Base-by-base conservation (phyloP, 2,329 filamentous ascomycete species). In the Fusarium bulbicola region DNA sequence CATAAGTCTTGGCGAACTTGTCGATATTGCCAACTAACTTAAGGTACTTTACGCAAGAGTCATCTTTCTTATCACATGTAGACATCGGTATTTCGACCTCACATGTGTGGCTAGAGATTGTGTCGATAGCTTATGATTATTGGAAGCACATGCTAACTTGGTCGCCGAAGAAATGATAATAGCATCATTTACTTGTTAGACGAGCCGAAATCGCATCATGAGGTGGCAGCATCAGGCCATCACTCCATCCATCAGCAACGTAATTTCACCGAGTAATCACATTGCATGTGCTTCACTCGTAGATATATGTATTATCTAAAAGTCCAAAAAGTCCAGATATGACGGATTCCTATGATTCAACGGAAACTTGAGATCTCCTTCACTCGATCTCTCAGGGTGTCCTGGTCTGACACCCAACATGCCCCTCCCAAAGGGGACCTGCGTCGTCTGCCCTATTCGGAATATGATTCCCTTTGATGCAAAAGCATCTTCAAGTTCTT, bases 371-470 rank as follows among this genome's bases (percentile, higher is more conserved):
- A 77, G 63, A 45, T 76, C 61, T 37, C 56, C 68, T 16, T 52
- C 65, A 39, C 67, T 63, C 7, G 59, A 57, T 7, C 70, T 72
- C n/a, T 72, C 37, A 1, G 72, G 63, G 32, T 77, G 70, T 9
- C 76, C 76, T 49, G 76, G 76, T 7, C 76, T 71, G 21, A 72
- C 76, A 7, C 76, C 76, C 30, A 78, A 52, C 76, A 78, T 78
- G 1, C 76, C 76, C 43, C 76, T 72, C 2, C 76, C 77, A 53
- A 78, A 78, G 2, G 76, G 68, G 21, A 72, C 68, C 21, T 78
- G 76, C 3, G 76, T 75, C 1, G 76, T 78, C 45, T 73, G 71
- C 13, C 76, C 76, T 45, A 74, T 57, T n/a, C 60, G 37, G 14
- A 78, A 78, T 1, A 45, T 13, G 8, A 78, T 54, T 3, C 76